These are phyloP conservation scores for Syzygium aqueum DNA, from an alignment of 345 rosid species.

Conservation along the genomic window DNA sequence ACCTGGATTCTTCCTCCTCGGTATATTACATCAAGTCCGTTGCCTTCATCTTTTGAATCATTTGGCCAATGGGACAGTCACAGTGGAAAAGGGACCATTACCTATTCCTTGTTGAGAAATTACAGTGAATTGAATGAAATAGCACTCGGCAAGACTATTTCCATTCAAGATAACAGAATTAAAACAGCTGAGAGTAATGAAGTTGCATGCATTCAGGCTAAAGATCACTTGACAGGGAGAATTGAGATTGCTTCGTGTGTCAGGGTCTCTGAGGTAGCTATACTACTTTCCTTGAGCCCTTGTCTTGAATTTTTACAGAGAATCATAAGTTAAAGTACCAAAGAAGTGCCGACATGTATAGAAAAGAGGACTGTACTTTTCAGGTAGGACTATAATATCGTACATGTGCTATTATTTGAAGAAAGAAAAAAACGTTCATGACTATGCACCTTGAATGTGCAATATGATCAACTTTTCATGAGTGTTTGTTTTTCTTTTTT, in stretches of 20 bases:
- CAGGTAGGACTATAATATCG: neutral
- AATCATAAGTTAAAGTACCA: neutral
- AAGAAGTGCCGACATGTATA: neutral
- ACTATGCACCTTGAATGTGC: neutral
- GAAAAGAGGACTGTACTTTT: neutral
- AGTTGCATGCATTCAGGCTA: slow-evolving; percentile 85
- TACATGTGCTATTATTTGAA: neutral
- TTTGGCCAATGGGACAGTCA: slow-evolving; percentile 46
- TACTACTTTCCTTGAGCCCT: neutral
- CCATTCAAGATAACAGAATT: slow-evolving; percentile 53
- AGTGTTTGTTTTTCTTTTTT: neutral
- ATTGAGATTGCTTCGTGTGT: slow-evolving; percentile 82
- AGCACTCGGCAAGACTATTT: slow-evolving; percentile 34
- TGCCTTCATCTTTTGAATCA: slow-evolving; percentile 47
- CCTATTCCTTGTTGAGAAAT: slow-evolving; percentile 60
- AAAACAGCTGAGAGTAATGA: slow-evolving; percentile 56
- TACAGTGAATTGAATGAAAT: slow-evolving; percentile 38
- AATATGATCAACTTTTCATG: neutral
- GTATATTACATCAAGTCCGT: slow-evolving; percentile 59
- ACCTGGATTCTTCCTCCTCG: slow-evolving; percentile 92
- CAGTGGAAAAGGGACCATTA: slow-evolving; percentile 45
- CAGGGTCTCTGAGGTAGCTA: slow-evolving; percentile 78
- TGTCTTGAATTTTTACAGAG: neutral
- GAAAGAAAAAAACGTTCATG: neutral
- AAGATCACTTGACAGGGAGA: slow-evolving; percentile 73